Base-by-base conservation (phyloP, 345 rosid species). In the Aethionema arabicum region DNA sequence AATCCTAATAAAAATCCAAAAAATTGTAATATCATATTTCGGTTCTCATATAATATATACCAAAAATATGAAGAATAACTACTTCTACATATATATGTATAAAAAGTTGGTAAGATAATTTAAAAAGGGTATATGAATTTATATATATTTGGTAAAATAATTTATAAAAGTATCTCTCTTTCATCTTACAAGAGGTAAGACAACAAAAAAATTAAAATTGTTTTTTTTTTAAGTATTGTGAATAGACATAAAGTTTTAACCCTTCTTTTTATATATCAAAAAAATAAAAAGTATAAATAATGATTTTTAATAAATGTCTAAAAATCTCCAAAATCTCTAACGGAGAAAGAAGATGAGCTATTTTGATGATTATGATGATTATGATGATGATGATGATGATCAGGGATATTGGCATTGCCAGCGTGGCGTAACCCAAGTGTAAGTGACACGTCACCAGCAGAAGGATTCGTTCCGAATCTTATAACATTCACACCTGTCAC, bases 371-470 rank as follows among this genome's bases (percentile, higher is more conserved):
- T 21, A 21, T 21, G 27, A 21, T 21, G 27, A 21, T 21, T 21
- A 21, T 21, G 27, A 21, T 21, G 27, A 21, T 21, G 27, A 21
- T 21, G 70, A 9, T 47, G 65, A 44, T 76, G 80, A 47, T 84
- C 88, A 7, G 88, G 79, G 71, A 77, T 71, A 72, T 79, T 84
- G 35, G 87, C 95, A 72, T 79, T 84, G 35, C 88, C 95, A 38
- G 84, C 84, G 54, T 87, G 95, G 53, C 85, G 95, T 61, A 87
- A 74, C 81, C 95, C 95, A 65, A 87, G 74, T n/a, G 95, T 87
- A 76, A 87, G 91, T 11, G 95, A 87, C 33, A 87, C 91, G 39
- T 87, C 91, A 15, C 90, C 91, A 15, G 88, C 91, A 5, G 75
- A 61, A 0, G 31, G 32, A 0, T 84, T 72, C 68, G 88, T 75